Evolutionary conservation across 2,329 filamentous ascomycete species (phyloP), one percentile per base, ranked within the genome.

Genomic region (Sclerotiophoma versabilis): DNA sequence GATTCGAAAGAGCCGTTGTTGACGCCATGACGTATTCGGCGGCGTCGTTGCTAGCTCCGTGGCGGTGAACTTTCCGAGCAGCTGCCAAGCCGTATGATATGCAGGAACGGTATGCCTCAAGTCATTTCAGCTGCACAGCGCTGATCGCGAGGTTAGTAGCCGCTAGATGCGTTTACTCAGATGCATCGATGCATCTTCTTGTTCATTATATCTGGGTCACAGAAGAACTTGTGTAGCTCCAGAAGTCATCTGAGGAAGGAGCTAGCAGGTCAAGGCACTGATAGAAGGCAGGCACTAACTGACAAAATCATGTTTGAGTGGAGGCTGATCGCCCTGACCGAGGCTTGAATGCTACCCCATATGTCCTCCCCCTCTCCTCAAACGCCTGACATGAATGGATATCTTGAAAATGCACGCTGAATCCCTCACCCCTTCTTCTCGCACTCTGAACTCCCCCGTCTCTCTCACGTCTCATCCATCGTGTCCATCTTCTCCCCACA

Each of bases 381-480:
- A 43, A 52, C 43, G 43, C 52, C 39, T 37, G 33, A 50, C 37
- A 49, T 45, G 38, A 56, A 49, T 46, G 57, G 58, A 60, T 60
- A 58, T 60, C 57, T 54, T 33, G 29, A 48, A 44, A 46, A 52
- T 50, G 46, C 50, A 55, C 41, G 41, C 43, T 48, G 12, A 11
- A 42, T 17, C 14, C 22, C 19, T 15, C 17, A 34, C 29, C 14
- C 19, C 15, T 20, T 25, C n/a, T n/a, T 23, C 23, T 26, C 46
- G 2, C 38, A 27, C 19, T 14, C n/a, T 3, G 2, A 5, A 9
- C 22, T 54, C 17, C 34, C 45, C 9, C 19, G 10, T 4, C 29
- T 27, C 25, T 38, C 27, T 52, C 55, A 54, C n/a, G 65, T 61
- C 45, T 59, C 58, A 57, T 70, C 67, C 67, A 70, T 70, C 14